A percentile compares a stretch with the other conserved stretches of the same genome.
Conservation (phyloP, 768 basidiomycete genomes). For the Termitomyces sp. region DNA sequence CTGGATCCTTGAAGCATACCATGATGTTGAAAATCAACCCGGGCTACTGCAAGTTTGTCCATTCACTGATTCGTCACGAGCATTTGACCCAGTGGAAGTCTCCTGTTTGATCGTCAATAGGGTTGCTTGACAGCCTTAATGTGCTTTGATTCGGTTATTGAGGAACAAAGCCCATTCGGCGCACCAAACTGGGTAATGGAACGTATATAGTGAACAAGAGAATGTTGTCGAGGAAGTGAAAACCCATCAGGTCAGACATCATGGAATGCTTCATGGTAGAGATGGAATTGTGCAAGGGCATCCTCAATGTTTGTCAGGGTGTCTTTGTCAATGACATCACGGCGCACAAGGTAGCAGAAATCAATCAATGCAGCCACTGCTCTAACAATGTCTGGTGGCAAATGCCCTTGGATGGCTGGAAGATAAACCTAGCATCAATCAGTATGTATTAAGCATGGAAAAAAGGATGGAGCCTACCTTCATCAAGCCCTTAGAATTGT, state of each 20-base stretch:
- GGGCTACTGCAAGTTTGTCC: neutral
- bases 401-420: too few species aligned
- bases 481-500: constrained; percentile 27
- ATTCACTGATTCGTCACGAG: constrained; percentile 2
- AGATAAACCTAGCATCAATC: neutral
- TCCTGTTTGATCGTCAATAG: too few species aligned
- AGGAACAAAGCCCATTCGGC: too few species aligned
- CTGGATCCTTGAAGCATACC: neutral
- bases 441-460: neutral
- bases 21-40: neutral
- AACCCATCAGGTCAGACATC: too few species aligned
- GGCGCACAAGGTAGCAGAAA: too few species aligned
- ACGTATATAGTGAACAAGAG: too few species aligned
- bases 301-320: neutral
- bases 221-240: neutral
- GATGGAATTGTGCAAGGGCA: neutral
- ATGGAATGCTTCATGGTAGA: constrained; percentile 9
- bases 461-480: constrained; percentile 14
- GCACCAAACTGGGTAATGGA: too few species aligned
- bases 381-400: too few species aligned
- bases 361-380: too few species aligned
- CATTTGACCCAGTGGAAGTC: too few species aligned
- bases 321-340: neutral
- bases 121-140: too few species aligned
- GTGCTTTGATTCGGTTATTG: too few species aligned